A percentile compares a stretch with the other conserved stretches of the same genome.
Conservation (phyloP, 805 yeast species). For the Candida sanyiensis region DNA sequence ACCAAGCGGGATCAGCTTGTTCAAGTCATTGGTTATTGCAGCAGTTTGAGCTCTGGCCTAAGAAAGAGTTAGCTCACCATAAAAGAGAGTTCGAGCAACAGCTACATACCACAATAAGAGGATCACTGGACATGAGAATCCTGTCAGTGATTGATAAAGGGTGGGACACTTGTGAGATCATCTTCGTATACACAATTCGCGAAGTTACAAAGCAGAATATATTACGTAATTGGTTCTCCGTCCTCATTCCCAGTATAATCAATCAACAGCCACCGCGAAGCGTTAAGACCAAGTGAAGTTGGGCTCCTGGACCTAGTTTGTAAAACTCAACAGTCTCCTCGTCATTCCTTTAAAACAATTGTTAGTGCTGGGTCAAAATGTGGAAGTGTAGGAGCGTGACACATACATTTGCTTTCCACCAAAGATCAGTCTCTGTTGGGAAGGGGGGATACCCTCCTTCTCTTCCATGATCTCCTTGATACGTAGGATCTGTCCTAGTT, state of each 20-base stretch:
- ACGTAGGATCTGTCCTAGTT: conserved; percentile 44
- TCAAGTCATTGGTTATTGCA: conserved; percentile 17
- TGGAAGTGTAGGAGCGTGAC: not conserved
- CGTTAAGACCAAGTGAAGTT: conserved; percentile 85
- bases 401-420: conserved; percentile 85
- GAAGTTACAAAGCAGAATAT: no score
- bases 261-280: conserved; percentile 76
- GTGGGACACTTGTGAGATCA: no score
- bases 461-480: conserved; percentile 92
- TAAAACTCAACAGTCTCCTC: conserved; percentile 65
- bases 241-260: no score
- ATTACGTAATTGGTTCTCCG: no score
- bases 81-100: no score
- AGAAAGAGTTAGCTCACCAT: no score
- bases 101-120: no score
- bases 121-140: no score
- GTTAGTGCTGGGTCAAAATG: not conserved
- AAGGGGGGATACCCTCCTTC: conserved; percentile 95
- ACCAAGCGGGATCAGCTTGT: conserved; percentile 41
- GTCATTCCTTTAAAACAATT: conserved; percentile 46
- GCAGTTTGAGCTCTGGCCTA: no score
- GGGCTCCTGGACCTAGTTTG: conserved; percentile 80
- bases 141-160: no score
- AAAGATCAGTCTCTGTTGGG: conserved; percentile 86
- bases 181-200: no score